phyloP scores from a whole-genome alignment of 495 filamentous ascomycete species.

The Hypoxylon crocopeplum region DNA sequence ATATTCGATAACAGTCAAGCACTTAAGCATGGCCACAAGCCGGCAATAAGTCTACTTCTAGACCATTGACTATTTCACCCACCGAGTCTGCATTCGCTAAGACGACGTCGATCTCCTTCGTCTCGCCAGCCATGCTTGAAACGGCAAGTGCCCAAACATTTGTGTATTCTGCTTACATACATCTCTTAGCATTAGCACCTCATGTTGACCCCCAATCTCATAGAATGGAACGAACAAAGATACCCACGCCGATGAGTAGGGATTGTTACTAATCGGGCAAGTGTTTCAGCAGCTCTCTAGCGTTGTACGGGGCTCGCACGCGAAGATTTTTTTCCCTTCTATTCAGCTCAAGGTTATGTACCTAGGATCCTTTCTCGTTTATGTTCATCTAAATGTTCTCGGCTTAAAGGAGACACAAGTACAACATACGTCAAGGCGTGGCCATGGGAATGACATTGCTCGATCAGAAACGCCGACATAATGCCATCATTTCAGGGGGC shows the following conservation, averaged over 20 bases:
- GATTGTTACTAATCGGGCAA: slow-evolving; percentile 18
- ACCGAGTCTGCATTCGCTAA: slow-evolving; percentile 11
- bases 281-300: slow-evolving; percentile 14
- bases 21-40: neutral
- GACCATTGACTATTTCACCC: slow-evolving; percentile 20
- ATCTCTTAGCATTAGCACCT: neutral
- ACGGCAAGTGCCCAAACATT: slow-evolving; percentile 2
- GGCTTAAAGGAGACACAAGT: neutral
- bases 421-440: slow-evolving; percentile 11
- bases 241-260: slow-evolving; percentile 16
- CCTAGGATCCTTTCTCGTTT: neutral
- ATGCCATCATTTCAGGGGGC: slow-evolving; percentile 30
- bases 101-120: slow-evolving; percentile 23
- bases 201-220: neutral
- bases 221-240: neutral
- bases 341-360: slow-evolving; percentile 1
- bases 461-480: slow-evolving; percentile 28
- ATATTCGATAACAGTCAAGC: no score
- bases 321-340: slow-evolving; percentile 7
- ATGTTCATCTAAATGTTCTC: neutral
- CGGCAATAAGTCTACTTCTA: slow-evolving; percentile 17
- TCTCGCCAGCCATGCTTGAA: slow-evolving; percentile 25
- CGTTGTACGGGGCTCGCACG: slow-evolving; percentile 9
- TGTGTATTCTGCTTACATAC: neutral
- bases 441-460: neutral